Evolutionary conservation across 2,329 filamentous ascomycete species (phyloP), one percentile per base, ranked within the genome.

Genomic region (Diatrype stigma): DNA sequence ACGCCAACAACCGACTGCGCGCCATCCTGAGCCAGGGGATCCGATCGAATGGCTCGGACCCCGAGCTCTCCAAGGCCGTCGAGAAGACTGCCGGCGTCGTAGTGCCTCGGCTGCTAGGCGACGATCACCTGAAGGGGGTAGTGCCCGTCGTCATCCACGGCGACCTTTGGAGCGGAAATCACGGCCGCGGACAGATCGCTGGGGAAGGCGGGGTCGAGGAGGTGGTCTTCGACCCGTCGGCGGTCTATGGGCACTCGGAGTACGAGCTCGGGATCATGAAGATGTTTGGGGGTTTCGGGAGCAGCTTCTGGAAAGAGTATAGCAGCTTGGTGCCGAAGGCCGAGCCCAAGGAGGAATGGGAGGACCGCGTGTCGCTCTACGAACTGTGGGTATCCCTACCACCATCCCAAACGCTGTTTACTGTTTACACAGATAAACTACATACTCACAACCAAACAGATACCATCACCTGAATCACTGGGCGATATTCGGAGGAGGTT

Each of bases 191-290:
- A 0, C 75, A 74, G 40, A 85, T 96, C 48, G 74, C 63, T 23
- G 67, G 67, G 3, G 60, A 65, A 30, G 70, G 77, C 0, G 77
- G 73, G 1, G 70, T 76, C 0, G 88, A 92, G 58, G 86, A 91
- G 57, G 82, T 96, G 1, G 82, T 96, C 1, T 96, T 85, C 64
- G 93, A 96, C 64, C 84, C 91, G 0, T 87, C 86, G 2, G 80
- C 84, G 40, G 88, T 87, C 56, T 96, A 95, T 64, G 90, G 86
- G 1, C 92, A 96, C 66, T 87, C 80, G 2, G 93, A 97, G 73
- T 96, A 86, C 68, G 93, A 96, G 59, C 73, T 96, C 48, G 93
- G 93, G 1, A 96, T 96, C 58, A 96, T 96, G 91, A 82, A 80
- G 47, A 96, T 96, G 91, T 97, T 96, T 77, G 92, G 92, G 0